A percentile compares a stretch with the other conserved stretches of the same genome.
These are phyloP conservation scores for Teunomyces aglyptinius DNA, from an alignment of 805 yeast species.

Conservation along the genomic window DNA sequence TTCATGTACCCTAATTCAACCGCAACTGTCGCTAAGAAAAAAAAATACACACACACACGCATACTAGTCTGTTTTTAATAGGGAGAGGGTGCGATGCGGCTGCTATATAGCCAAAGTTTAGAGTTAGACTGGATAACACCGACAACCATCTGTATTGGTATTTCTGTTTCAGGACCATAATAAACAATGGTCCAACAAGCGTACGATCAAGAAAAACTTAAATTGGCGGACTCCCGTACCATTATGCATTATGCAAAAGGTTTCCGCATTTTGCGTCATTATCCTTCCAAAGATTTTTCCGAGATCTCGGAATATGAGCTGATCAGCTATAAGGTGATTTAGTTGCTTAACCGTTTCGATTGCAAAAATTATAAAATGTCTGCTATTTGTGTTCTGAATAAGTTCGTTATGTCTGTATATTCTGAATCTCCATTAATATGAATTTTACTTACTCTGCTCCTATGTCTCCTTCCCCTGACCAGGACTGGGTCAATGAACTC, in stretches of 20 bases:
- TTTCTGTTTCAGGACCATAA: neutral
- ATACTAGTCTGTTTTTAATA: no score
- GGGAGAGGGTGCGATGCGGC: no score
- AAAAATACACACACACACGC: no score
- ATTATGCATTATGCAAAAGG: neutral
- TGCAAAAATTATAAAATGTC: constrained; percentile 1
- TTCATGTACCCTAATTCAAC: neutral
- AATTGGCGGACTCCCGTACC: neutral
- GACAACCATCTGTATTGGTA: neutral
- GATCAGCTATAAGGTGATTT: constrained; percentile 2
- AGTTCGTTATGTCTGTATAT: neutral
- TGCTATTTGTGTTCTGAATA: neutral
- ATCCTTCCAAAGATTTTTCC: neutral
- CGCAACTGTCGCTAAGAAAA: no score
- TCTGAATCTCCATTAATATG: neutral
- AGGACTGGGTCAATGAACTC: constrained; percentile 22
- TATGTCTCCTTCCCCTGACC: constrained; percentile 4
- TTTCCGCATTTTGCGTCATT: neutral
- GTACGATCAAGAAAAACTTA: neutral
- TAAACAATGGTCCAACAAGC: neutral
- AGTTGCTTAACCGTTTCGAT: neutral
- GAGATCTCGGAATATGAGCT: constrained; percentile 5
- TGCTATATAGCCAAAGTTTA: no score
- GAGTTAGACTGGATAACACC: no score
- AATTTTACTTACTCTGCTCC: constrained; percentile 3